Conservation (phyloP, 2,329 filamentous ascomycete genomes). For the Curvularia lunata region DNA sequence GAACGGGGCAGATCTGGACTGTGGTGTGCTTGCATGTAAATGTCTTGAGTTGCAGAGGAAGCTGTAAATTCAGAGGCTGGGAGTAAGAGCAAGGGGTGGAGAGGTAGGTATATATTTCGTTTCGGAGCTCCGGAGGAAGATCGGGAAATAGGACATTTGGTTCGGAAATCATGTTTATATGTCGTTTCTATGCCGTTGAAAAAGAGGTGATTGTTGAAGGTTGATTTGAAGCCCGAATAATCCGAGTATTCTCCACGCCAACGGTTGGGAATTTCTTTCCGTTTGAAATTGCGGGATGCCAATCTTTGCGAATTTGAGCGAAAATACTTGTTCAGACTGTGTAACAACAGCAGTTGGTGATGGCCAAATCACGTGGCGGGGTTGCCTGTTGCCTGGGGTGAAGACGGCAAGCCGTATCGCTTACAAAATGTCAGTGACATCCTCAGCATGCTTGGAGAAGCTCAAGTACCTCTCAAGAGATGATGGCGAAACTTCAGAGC, state of each 20-base stretch:
- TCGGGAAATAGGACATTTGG: constrained; percentile 27
- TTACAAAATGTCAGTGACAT: constrained; percentile 18
- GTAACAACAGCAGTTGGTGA: constrained; percentile 14
- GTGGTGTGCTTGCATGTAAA: constrained; percentile 36
- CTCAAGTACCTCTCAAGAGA: constrained; percentile 12
- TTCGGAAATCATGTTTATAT: constrained; percentile 9
- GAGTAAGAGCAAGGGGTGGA: constrained; percentile 7
- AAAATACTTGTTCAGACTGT: constrained; percentile 4
- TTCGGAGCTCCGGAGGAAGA: constrained; percentile 42
- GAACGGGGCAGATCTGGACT: constrained; percentile 31
- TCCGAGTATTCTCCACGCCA: too few species aligned
- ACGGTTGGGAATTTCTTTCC: not conserved
- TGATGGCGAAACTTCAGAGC: not conserved
- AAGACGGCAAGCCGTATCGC: constrained; percentile 15
- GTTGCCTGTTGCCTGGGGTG: constrained; percentile 16
- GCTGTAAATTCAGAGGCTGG: constrained; percentile 13
- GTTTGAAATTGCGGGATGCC: not conserved
- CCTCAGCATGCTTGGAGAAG: constrained; percentile 6
- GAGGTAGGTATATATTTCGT: constrained; percentile 38
- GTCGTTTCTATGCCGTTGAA: too few species aligned
- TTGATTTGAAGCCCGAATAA: not conserved
- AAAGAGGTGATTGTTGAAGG: not conserved
- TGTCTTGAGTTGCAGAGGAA: constrained; percentile 33
- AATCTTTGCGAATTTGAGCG: constrained; percentile 13
- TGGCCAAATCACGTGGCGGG: constrained; percentile 20